Evolutionary conservation across 192 early-diverging fungal species (phyloP).

Genomic region (Coemansia sp.): DNA sequence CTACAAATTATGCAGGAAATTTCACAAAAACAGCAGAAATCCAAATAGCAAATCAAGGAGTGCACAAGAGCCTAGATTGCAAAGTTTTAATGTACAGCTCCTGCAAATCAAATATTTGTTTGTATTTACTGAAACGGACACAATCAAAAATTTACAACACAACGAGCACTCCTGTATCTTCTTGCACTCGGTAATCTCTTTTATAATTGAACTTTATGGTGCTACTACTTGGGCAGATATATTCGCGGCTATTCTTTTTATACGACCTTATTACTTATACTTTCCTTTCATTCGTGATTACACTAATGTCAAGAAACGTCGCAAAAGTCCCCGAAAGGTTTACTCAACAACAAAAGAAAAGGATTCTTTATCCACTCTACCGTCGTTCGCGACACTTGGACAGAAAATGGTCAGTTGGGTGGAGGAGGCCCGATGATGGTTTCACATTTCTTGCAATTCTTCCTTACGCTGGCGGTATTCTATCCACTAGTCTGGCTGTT

Average conservation of each 20-base stretch:
- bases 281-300: background rate
- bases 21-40: no score
- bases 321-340: background rate
- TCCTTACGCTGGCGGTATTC: conserved; percentile 28
- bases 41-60: no score
- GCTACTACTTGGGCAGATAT: background rate
- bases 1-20: no score
- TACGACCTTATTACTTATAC: background rate
- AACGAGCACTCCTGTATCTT: no score
- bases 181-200: no score
- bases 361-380: conserved; percentile 19
- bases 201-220: no score
- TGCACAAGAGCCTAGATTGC: background rate
- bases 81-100: background rate
- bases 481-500: conserved; percentile 29
- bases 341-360: conserved; percentile 22
- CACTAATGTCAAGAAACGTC: background rate
- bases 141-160: no score
- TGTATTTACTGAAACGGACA: no score
- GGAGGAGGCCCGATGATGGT: conserved; percentile 29
- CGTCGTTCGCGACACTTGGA: conserved; percentile 37
- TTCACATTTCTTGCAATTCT: conserved; percentile 31
- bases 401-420: conserved; percentile 33
- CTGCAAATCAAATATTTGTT: background rate
- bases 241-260: background rate